Evolutionary conservation across 805 yeast genomes (phyloP).

Genomic region (Wickerhamiella sorbophila): DNA sequence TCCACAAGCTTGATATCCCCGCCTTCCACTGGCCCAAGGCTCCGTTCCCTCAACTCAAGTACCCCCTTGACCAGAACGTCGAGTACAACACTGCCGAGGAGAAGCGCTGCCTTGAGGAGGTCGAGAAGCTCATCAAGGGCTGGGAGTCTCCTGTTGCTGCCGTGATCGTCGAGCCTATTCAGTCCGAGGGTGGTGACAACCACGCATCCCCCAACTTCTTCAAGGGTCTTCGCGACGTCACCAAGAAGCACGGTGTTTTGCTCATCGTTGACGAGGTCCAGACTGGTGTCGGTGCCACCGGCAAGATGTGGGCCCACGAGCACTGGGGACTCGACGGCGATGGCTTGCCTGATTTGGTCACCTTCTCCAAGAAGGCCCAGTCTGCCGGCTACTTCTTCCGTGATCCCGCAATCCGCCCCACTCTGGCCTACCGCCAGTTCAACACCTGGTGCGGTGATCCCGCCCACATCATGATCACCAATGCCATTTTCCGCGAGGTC

Average conservation of each 20-base stretch:
- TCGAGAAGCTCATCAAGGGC: constrained; percentile 51
- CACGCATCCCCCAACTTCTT: constrained; percentile 66
- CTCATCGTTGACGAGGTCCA: constrained; percentile 78
- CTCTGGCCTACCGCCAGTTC: constrained; percentile 74
- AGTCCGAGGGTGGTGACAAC: constrained; percentile 86
- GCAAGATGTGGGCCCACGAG: constrained; percentile 79
- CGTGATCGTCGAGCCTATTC: constrained; percentile 78
- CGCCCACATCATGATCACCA: constrained; percentile 60
- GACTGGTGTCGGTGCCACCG: constrained; percentile 84
- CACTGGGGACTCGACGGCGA: constrained; percentile 62
- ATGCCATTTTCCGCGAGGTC: constrained; percentile 56
- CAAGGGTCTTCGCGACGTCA: constrained; percentile 69
- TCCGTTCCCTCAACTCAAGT: constrained; percentile 70
- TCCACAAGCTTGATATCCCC: constrained; percentile 79
- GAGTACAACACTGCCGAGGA: constrained; percentile 64
- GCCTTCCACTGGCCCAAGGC: constrained; percentile 96
- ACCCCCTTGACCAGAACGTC: constrained; percentile 60
- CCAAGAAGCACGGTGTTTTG: constrained; percentile 53
- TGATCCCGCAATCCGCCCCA: constrained; percentile 58
- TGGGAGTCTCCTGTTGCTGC: constrained; percentile 80
- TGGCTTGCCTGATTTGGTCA: constrained; percentile 54
- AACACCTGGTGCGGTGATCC: constrained; percentile 94
- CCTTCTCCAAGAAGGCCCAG: constrained; percentile 81
- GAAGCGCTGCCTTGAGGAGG: constrained; percentile 59
- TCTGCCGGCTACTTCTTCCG: constrained; percentile 78